phyloP scores from a whole-genome alignment of 139 green algal genomes.

The Edaphochlamys debaryana region DNA sequence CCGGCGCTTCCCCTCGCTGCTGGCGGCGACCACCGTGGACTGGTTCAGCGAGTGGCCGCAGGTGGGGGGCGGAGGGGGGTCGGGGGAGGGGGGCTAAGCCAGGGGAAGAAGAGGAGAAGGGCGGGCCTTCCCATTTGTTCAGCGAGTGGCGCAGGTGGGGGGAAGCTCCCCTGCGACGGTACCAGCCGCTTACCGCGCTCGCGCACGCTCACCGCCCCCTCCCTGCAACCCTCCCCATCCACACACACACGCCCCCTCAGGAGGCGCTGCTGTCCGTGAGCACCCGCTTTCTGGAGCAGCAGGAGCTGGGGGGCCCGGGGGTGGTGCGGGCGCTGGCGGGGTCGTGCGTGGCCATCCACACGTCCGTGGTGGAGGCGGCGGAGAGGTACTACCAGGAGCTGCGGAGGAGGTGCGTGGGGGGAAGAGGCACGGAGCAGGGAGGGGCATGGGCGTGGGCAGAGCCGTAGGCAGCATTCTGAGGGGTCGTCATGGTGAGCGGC shows the following conservation, averaged over 20 bases:
- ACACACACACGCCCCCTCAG: too few relatives aligned
- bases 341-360: slow-evolving; percentile 74
- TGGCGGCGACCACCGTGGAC: slow-evolving; percentile 79
- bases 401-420: slow-evolving; percentile 50
- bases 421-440: too few relatives aligned
- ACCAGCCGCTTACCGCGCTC: too few relatives aligned
- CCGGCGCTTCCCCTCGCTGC: slow-evolving; percentile 68
- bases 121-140: neutral
- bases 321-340: slow-evolving; percentile 34
- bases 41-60: slow-evolving; percentile 80
- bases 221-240: neutral
- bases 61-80: neutral
- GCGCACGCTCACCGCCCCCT: neutral
- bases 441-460: too few relatives aligned
- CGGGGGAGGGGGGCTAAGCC: too few relatives aligned
- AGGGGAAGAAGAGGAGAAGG: too few relatives aligned
- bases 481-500: slow-evolving; percentile 12
- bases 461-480: too few relatives aligned
- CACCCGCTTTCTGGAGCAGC: slow-evolving; percentile 43
- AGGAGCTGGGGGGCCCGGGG: slow-evolving; percentile 37
- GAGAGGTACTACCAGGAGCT: slow-evolving; percentile 71
- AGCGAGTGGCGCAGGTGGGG: too few relatives aligned
- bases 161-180: too few relatives aligned
- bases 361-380: slow-evolving; percentile 52
- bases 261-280: slow-evolving; percentile 65